Evolutionary conservation across 78 protist species (phyloP).

Genomic region (Tieghemostelium lacteum): DNA sequence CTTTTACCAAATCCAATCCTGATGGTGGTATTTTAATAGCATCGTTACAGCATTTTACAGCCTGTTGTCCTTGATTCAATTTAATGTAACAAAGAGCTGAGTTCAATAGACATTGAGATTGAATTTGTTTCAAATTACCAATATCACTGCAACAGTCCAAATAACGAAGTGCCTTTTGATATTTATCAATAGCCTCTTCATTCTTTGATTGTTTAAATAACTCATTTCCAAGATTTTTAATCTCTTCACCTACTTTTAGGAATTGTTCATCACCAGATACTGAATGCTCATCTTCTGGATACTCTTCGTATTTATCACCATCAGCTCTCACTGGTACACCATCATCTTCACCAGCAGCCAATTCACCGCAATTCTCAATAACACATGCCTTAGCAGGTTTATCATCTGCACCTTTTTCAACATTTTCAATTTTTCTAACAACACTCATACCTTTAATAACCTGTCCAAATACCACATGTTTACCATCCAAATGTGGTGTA

Average conservation of each 20-base stretch:
- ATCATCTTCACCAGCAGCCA: constrained; percentile 64
- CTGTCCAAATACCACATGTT: constrained; percentile 99
- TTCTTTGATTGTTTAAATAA: constrained; percentile 12
- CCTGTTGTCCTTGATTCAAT: neutral
- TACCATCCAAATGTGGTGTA: constrained; percentile 95
- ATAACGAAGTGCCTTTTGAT: constrained; percentile 62
- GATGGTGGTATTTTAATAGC: constrained; percentile 21
- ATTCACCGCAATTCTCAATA: constrained; percentile 83
- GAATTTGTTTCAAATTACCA: constrained; percentile 2
- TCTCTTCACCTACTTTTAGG: constrained; percentile 36
- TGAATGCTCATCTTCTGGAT: constrained; percentile 30
- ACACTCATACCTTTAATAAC: constrained; percentile 87
- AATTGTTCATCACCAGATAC: constrained; percentile 29
- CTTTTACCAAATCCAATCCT: constrained; percentile 34
- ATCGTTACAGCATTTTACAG: constrained; percentile 5
- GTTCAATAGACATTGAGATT: constrained; percentile 30
- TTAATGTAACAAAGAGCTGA: constrained; percentile 41
- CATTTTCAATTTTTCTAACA: constrained; percentile 85
- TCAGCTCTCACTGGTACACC: constrained; percentile 39
- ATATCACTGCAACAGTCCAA: constrained; percentile 50
- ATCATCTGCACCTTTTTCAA: constrained; percentile 31
- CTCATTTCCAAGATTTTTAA: constrained; percentile 67
- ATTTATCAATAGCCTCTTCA: constrained; percentile 36
- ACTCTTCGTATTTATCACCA: constrained; percentile 56
- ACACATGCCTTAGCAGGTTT: constrained; percentile 62